These are phyloP conservation scores for Irpex sp. DNA, from an alignment of 1,284 basidiomycete species.

Conservation along the genomic window DNA sequence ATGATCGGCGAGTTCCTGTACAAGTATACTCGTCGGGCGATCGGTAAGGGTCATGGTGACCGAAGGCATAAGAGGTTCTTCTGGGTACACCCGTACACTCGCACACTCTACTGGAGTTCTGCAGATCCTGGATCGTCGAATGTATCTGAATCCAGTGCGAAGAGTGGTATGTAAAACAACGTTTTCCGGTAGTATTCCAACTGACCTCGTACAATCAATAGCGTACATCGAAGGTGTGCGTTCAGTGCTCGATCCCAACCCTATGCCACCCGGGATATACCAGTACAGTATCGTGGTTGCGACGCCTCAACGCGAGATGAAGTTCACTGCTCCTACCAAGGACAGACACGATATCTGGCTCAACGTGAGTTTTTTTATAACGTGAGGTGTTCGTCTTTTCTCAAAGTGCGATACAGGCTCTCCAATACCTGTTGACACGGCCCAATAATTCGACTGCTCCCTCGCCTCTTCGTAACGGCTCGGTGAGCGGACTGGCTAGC, in stretches of 20 bases:
- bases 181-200: constrained; percentile 4
- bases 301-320: constrained; percentile 94
- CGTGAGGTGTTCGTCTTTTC: neutral
- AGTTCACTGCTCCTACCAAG: constrained; percentile 91
- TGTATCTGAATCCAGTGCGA: constrained; percentile 89
- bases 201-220: constrained; percentile 31
- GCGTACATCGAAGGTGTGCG: constrained; percentile 95
- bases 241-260: constrained; percentile 88
- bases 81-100: constrained; percentile 99
- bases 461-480: constrained; percentile 33
- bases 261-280: constrained; percentile 89
- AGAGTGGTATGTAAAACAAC: constrained; percentile 76
- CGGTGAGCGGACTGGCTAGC: constrained; percentile 45
- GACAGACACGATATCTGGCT: constrained; percentile 98
- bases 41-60: constrained; percentile 90
- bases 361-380: constrained; percentile 50
- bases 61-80: constrained; percentile 95
- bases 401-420: constrained; percentile 49
- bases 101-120: constrained; percentile 96
- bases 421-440: constrained; percentile 79
- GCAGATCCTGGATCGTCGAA: constrained; percentile 88
- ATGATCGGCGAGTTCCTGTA: constrained; percentile 99
- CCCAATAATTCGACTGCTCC: constrained; percentile 45
- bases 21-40: constrained; percentile 93
- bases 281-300: constrained; percentile 92